Percentiles rank a stretch among this genome's conserved stretches.
Evolutionary conservation across 257 asterid genomes (phyloP).

Genomic region (Jacaranda mimosifolia): DNA sequence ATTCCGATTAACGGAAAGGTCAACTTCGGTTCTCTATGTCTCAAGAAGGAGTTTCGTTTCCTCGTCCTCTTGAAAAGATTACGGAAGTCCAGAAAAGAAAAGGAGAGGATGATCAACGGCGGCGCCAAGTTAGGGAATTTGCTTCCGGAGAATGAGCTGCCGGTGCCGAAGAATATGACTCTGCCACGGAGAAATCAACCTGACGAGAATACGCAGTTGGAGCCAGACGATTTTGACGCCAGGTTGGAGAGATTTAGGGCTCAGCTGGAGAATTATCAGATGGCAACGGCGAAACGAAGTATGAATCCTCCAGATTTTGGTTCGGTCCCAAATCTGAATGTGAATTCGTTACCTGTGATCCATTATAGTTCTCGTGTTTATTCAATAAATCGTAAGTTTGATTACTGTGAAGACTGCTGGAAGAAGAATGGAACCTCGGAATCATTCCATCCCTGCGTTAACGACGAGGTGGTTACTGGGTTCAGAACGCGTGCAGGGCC

Average conservation of each 20-base stretch:
- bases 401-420: constrained; percentile 52
- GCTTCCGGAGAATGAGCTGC: constrained; percentile 28
- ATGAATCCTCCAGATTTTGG: constrained; percentile 12
- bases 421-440: constrained; percentile 18
- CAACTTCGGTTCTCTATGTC: constrained; percentile 49
- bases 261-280: constrained; percentile 40
- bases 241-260: constrained; percentile 37
- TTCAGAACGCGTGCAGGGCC: constrained; percentile 52
- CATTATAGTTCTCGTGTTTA: constrained; percentile 26
- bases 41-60: constrained; percentile 49
- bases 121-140: constrained; percentile 34
- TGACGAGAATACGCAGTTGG: constrained; percentile 41
- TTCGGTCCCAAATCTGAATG: constrained; percentile 14
- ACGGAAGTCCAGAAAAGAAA: constrained; percentile 52
- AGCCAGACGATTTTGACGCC: constrained; percentile 37
- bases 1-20: constrained; percentile 66
- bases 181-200: constrained; percentile 54
- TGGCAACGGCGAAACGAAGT: constrained; percentile 28
- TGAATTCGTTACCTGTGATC: constrained; percentile 37
- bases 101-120: constrained; percentile 34
- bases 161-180: constrained; percentile 45
- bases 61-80: constrained; percentile 67
- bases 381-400: neutral
- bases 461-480: constrained; percentile 43
- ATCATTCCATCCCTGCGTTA: constrained; percentile 57